Evolutionary conservation across 192 early-diverging fungal species (phyloP).

Genomic region (Podila epigama): DNA sequence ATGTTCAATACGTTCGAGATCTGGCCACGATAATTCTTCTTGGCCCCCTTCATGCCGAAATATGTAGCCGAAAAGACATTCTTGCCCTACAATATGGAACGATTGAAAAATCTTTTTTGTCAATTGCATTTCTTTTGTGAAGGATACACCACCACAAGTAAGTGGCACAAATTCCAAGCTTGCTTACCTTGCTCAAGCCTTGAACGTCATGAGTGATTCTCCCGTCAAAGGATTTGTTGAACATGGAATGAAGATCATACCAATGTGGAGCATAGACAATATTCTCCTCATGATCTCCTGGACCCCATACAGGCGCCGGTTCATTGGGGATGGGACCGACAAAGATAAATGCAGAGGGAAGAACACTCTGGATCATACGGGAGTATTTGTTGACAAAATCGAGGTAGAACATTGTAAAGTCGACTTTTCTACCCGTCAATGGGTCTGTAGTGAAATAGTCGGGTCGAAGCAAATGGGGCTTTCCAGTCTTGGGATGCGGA

Average conservation of each 20-base stretch:
- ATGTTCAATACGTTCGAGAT: constrained; percentile 67
- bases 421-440: constrained; percentile 56
- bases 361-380: constrained; percentile 63
- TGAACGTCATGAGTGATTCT: constrained; percentile 85
- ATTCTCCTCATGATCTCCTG: constrained; percentile 59
- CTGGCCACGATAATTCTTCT: constrained; percentile 78
- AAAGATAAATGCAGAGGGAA: constrained; percentile 65
- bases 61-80: constrained; percentile 79
- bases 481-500: constrained; percentile 54
- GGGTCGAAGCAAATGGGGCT: constrained; percentile 57
- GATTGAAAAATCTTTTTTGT: neutral
- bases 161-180: neutral
- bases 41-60: constrained; percentile 78
- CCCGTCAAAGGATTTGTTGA: constrained; percentile 75
- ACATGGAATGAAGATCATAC: constrained; percentile 85
- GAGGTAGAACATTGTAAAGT: constrained; percentile 75
- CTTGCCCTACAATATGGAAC: constrained; percentile 62
- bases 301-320: constrained; percentile 54
- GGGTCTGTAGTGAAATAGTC: constrained; percentile 78
- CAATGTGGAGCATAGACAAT: constrained; percentile 86
- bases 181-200: constrained; percentile 66
- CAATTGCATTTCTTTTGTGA: too few relatives aligned
- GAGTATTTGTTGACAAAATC: constrained; percentile 76
- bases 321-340: constrained; percentile 89
- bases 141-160: neutral